Percentiles rank a stretch among this genome's conserved stretches.
Evolutionary conservation across 2,329 filamentous ascomycete species (phyloP).

Genomic region (Zasmidium angulare): DNA sequence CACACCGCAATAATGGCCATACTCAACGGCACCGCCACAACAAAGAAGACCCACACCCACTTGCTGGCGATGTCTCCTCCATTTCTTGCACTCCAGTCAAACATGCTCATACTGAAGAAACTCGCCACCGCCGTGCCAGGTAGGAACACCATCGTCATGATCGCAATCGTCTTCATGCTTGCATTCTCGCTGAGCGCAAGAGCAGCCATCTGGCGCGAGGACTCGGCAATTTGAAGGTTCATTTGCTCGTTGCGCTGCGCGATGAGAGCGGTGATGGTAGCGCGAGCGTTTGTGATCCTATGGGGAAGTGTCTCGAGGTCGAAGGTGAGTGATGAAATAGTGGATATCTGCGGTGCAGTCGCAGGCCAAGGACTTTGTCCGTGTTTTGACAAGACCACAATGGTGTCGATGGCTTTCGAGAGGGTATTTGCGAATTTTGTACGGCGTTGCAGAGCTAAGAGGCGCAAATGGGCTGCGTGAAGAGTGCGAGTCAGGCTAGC

Average conservation of each 20-base stretch:
- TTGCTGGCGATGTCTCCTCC: not conserved
- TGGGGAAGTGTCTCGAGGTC: not conserved
- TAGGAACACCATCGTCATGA: constrained; percentile 3
- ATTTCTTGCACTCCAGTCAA: not conserved
- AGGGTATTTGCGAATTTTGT: not conserved
- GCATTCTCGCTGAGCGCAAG: not conserved
- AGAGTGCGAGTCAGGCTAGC: not conserved
- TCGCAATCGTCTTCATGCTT: constrained; percentile 1
- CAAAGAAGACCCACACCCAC: not conserved
- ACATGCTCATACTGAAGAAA: constrained; percentile 1
- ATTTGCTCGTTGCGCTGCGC: not conserved
- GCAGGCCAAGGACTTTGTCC: not conserved
- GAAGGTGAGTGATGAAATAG: not conserved
- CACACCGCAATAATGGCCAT: not conserved
- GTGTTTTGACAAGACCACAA: not conserved
- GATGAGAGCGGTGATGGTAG: not conserved
- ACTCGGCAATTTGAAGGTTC: not conserved
- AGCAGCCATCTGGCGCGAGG: not conserved
- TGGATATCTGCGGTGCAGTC: not conserved
- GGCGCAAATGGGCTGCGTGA: not conserved
- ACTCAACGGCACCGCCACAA: not conserved
- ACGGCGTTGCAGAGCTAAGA: not conserved
- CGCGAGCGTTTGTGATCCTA: not conserved
- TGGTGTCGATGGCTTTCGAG: not conserved
- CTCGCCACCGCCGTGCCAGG: not conserved